Evolutionary conservation across 2,329 filamentous ascomycete genomes (phyloP).

Genomic region (Diaporthe nobilis): DNA sequence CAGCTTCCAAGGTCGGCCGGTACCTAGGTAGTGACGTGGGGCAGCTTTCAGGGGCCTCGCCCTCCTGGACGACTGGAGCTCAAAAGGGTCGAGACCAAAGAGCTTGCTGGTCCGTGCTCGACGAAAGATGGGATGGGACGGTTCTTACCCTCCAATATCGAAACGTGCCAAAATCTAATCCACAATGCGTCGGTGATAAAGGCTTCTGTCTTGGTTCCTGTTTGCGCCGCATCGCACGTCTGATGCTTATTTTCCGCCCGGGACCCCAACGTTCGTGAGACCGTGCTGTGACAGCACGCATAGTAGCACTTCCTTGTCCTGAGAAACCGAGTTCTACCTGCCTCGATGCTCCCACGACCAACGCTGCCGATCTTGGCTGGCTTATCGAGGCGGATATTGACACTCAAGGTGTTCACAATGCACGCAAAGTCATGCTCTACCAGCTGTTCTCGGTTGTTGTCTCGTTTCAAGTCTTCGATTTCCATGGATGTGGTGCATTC

Average conservation of each 20-base stretch:
- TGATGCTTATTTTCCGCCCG: not conserved
- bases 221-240: not conserved
- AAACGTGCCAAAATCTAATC: not conserved
- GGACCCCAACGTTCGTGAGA: not conserved
- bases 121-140: not conserved
- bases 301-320: not conserved
- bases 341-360: not conserved
- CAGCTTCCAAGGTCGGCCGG: conserved; percentile 34
- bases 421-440: not conserved
- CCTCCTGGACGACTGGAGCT: not conserved
- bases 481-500: not conserved
- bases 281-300: conserved; percentile 14
- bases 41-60: conserved; percentile 29
- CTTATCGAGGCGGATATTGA: conserved; percentile 3
- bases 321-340: not conserved
- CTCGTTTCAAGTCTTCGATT: too few relatives aligned
- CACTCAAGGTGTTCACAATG: not conserved
- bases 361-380: not conserved
- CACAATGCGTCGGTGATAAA: not conserved
- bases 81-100: conserved; percentile 25
- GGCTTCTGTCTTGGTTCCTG: too few relatives aligned
- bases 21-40: conserved; percentile 29
- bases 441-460: not conserved
- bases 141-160: not conserved
- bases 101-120: conserved; percentile 32